Percentiles rank a stretch among this genome's conserved stretches.
phyloP scores from a whole-genome alignment of 495 filamentous ascomycete species.

The Amphirosellinia nigrospora region DNA sequence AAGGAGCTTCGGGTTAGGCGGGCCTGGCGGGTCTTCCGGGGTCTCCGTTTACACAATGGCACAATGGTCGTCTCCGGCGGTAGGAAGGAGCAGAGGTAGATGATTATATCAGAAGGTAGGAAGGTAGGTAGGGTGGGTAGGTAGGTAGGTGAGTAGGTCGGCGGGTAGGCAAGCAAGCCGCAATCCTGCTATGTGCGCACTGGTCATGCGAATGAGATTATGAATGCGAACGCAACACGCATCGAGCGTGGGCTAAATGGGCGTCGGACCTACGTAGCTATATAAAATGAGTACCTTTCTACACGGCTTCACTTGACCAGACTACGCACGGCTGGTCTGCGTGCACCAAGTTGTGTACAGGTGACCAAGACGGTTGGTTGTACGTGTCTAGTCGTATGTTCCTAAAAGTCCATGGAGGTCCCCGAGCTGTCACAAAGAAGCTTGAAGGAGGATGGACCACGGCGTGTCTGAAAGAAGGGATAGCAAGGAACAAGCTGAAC shows the following conservation, averaged over 20 bases:
- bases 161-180: background rate
- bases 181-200: background rate
- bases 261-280: background rate
- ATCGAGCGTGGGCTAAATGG: background rate
- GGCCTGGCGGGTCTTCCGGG: slow-evolving; percentile 11
- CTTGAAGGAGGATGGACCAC: background rate
- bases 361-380: slow-evolving; percentile 11
- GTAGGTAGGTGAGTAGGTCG: background rate
- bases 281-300: slow-evolving; percentile 10
- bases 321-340: background rate
- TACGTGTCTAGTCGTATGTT: slow-evolving; percentile 17
- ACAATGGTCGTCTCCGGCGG: background rate
- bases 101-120: background rate
- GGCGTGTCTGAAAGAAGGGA: background rate
- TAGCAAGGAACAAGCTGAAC: background rate
- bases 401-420: background rate
- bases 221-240: background rate
- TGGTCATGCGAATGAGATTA: background rate
- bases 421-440: background rate
- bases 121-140: background rate
- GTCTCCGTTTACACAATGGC: slow-evolving; percentile 4
- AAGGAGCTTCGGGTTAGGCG: slow-evolving; percentile 16
- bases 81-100: background rate
- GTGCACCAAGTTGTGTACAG: slow-evolving; percentile 13
- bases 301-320: background rate